Evolutionary conservation across 179 eudicot species (phyloP), one percentile per base, ranked within the genome.

Genomic region (Heliamphora pulchella): DNA sequence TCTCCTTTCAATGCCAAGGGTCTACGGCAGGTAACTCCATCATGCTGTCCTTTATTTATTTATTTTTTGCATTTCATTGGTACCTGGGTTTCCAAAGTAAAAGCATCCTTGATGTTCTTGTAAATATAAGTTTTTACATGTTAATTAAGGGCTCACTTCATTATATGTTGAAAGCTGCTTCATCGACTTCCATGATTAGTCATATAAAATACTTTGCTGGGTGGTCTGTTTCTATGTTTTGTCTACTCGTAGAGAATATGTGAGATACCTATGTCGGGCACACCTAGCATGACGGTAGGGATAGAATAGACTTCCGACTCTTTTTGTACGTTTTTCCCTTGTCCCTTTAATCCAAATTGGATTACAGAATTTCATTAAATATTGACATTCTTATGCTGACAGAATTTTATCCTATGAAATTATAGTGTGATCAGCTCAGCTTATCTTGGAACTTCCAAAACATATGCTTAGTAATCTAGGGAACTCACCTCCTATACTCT

Each of bases 1-100:
- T 95, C 98, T 63, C 98, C 98, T 80, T 93, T 95, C 70, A 95
- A 95, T 76, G 71, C 98, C 46, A 95, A 95, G 87, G 98, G 97
- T 78, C 96, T 95, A 81, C 97, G 98, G 50, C 98, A 95, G 98
- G 98, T 95, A 77, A 78, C 18, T 66, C 53, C 47, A 55, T 22
- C 54, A 20, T 71, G 47, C 48, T 18, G 59, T 57, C 48, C 62
- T 46, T 70, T 4, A 31, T 15, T 22, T 31, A 47, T 65, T 43
- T 58, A 71, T 47, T 68, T 50, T 82, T 48, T 74, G 8, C 61
- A 22, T 31, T 77, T 80, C 11, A 3, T 50, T 5, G 41, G 17
- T 5, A 43, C 59, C 48, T 54, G 55, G 57, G 17, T 55, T 46
- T 55, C 80, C 64, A 9, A 51, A 78, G 55, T 5, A 18, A 10